Evolutionary conservation across 202 grass and related monocot species (phyloP), one percentile per base, ranked within the genome.

Genomic region (Brachypodium distachyon): DNA sequence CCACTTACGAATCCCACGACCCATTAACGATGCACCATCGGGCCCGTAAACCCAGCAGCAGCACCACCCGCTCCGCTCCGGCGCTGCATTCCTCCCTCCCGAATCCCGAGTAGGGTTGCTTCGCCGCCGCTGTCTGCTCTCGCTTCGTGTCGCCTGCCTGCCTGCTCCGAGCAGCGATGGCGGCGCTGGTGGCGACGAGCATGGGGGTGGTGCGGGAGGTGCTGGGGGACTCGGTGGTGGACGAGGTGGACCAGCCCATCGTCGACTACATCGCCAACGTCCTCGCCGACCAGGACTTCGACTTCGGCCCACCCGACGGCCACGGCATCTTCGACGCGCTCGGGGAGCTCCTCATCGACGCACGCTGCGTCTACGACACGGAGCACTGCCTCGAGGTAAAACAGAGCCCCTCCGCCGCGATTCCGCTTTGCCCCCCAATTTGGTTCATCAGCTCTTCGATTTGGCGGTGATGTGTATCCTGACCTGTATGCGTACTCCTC

Each of bases 201-300:
- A 92, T 84, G 88, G 78, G 84, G 58, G 91, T 93, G 62, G 91
- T 94, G 73, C 87, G 90, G 62, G 94, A 97, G 84, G 94, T 97
- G 47, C 68, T 97, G 67, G 94, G 94, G 14, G 37, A 25, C 59
- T 54, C 72, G 18, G 79, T 84, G 2, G 69, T 72, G 21, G 66
- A 82, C 25, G 91, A 94, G 29, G 88, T 97, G 19, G 94, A 97
- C 78, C 50, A 82, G 52, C 91, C 94, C 76, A 97, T 97, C 86
- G 80, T 94, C 67, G 73, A 88, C 76, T 97, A 97, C 89, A 87
- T 97, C 89, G 77, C 92, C 63, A 97, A 97, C 82, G 94, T 97
- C 72, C 91, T 97, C 61, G 94, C 94, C 63, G 94, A 97, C 76
- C 91, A 97, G 37, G 94, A 97, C 71, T 97, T 94, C 86, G 94